These are phyloP conservation scores for Sutorius eximius DNA, from an alignment of 1,284 basidiomycete genomes.

Conservation along the genomic window DNA sequence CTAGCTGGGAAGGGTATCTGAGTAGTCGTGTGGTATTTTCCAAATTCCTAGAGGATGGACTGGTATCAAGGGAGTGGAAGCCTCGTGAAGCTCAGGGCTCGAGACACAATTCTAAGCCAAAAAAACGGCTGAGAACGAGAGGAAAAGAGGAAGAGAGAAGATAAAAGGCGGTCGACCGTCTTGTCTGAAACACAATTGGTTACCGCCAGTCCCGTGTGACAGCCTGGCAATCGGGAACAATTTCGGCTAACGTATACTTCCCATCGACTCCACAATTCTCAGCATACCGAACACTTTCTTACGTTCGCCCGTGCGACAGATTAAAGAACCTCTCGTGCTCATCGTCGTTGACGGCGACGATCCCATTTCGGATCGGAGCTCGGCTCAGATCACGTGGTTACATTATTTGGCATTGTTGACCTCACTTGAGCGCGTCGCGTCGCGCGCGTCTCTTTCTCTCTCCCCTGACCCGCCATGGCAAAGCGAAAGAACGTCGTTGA, in stretches of 20 bases:
- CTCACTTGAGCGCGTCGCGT: constrained; percentile 28
- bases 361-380: background rate
- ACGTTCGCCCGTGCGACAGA: background rate
- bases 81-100: constrained; percentile 19
- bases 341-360: background rate
- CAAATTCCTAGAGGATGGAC: constrained; percentile 57
- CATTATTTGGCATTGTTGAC: constrained; percentile 29
- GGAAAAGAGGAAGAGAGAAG: constrained; percentile 9
- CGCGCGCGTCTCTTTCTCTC: constrained; percentile 14
- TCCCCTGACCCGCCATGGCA: constrained; percentile 20
- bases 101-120: constrained; percentile 12
- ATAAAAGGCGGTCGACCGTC: background rate
- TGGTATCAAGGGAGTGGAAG: constrained; percentile 36
- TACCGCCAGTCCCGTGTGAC: constrained; percentile 28
- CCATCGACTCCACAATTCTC: constrained; percentile 1
- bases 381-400: constrained; percentile 12
- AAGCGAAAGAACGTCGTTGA: constrained; percentile 30
- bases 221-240: constrained; percentile 5
- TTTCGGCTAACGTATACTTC: constrained; percentile 20
- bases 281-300: background rate
- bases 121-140: constrained; percentile 9
- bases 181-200: constrained; percentile 11
- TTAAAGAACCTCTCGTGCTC: background rate
- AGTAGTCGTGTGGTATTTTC: constrained; percentile 64
- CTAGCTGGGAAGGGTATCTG: constrained; percentile 41